Evolutionary conservation across 2,329 filamentous ascomycete species (phyloP), one percentile per base, ranked within the genome.

Genomic region (Fusarium dimerum): DNA sequence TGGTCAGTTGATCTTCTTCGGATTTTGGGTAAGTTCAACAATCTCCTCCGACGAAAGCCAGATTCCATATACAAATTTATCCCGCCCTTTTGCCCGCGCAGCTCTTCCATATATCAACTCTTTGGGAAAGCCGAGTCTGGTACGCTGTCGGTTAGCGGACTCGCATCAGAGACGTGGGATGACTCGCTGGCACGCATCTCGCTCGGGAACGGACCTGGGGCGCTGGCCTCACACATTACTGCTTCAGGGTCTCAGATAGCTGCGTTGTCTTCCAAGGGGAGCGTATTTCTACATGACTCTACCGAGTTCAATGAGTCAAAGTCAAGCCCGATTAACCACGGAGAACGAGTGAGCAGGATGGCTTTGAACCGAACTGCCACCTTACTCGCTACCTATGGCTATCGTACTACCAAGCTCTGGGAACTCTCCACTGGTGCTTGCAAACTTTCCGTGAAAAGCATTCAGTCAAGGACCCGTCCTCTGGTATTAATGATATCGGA

Each of bases 41-140:
- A 13, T 7, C 53, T 57, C 39, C 47, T 75, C 11, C 32, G 49
- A 1, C 38, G 46, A 32, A 51, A 63, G 8, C 72, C 73, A 0
- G 55, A 66, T 6, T 50, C 67, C 0, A 75, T 76, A 34, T 71
- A 73, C 52, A 68, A 69, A 41, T 53, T 64, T 3, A 68, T 76
- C 9, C 70, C 73, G 2, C 69, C 72, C 2, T 69, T 77, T 34
- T 76, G 73, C 52, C 73, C 74, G 0, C 36, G 47, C 8, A 57
- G 61, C 17, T 74, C 74, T 8, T 56, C 64, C 3, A 68, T 74
- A 4, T 66, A 68, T 48, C 59, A 66, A 43, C 60, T 65, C 10
- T 75, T 74, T 51, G 61, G 63, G 1, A 49, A 60, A 41, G 38
- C 29, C 16, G 61, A 65, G 32, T 29, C n/a, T 4, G 52, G 43